Evolutionary conservation across 2,329 filamentous ascomycete species (phyloP), one percentile per base, ranked within the genome.

Genomic region (Paecilomyces sp.): DNA sequence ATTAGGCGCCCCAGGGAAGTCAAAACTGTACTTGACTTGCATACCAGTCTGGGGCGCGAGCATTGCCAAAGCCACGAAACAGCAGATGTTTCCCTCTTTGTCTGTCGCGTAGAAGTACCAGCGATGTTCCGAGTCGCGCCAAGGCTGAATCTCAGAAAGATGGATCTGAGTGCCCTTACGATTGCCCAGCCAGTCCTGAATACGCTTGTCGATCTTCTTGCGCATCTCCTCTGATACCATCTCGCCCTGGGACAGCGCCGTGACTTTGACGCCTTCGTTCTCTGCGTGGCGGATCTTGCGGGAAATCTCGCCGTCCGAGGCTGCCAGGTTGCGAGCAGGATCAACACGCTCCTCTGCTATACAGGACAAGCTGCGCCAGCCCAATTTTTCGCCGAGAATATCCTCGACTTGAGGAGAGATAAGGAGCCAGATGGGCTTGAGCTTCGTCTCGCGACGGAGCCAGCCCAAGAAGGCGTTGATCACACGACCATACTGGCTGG

Each of bases 21-120:
- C 91, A 58, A 97, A 85, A n/a, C 89, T 90, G 80, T 94, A 96
- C 79, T 97, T 97, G 71, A 96, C 88, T 79, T 97, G 92, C 86
- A 91, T 95, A 58, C 92, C 92, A 71, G 95, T 85, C 36, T 85
- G 81, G 1, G 91, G 90, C 3, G 89, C 85, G 30, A 97, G 85
- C 73, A 91, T 89, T 57, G 90, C 89, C 67, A 97, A 80, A 8
- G 93, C 87, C n/a, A 93, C 88, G 60, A 97, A 83, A 34, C 89
- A 88, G 51, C 83, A 83, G 59, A 97, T 85, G 61, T 83, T 85
- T 63, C 89, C 89, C 15, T 90, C 83, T 68, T 84, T 82, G 65
- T 89, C 89, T 64, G 88, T 83, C 9, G 91, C 89, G 67, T 91
- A 89, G 70, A 92, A 90, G 79, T 96, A 97, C 64, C 91, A 88